Evolutionary conservation across 495 filamentous ascomycete genomes (phyloP).

Genomic region (Penicillium argentinense): DNA sequence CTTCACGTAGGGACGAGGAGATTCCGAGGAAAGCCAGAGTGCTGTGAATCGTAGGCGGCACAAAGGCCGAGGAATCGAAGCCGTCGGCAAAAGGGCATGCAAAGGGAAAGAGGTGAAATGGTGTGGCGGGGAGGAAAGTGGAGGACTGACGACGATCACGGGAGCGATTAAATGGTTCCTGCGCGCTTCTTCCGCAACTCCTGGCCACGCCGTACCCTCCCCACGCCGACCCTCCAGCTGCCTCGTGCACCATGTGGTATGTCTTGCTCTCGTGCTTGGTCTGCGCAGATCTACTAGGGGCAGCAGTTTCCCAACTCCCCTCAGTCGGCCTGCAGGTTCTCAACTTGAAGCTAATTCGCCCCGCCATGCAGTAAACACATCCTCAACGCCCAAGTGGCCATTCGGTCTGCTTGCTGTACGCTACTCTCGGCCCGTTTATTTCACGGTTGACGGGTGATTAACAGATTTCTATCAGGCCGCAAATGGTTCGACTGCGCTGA

Average conservation of each 20-base stretch:
- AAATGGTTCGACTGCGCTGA: constrained; percentile 99
- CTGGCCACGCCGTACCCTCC: constrained; percentile 4
- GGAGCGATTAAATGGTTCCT: constrained; percentile 32
- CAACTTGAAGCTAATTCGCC: constrained; percentile 4
- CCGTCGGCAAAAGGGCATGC: constrained; percentile 1
- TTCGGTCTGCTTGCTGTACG: constrained; percentile 93
- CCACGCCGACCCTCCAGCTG: background rate
- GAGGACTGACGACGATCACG: constrained; percentile 30
- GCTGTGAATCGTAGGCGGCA: constrained; percentile 10
- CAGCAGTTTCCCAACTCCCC: too few species aligned
- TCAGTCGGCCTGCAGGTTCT: too few species aligned
- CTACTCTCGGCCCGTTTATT: background rate
- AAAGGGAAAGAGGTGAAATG: constrained; percentile 17
- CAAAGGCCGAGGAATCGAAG: constrained; percentile 13
- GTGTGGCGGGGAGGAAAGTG: constrained; percentile 32
- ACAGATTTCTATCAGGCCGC: constrained; percentile 53
- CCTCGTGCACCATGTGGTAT: constrained; percentile 29
- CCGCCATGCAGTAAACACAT: constrained; percentile 76
- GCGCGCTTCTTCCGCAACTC: constrained; percentile 14
- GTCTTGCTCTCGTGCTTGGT: constrained; percentile 47
- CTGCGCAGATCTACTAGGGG: too few species aligned
- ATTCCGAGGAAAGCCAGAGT: background rate
- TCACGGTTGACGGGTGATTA: background rate
- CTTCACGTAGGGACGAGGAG: background rate
- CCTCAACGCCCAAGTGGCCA: constrained; percentile 95